Percentiles rank a stretch among this genome's conserved stretches.
Evolutionary conservation across 2,329 filamentous ascomycete species (phyloP).

Genomic region (Fonsecaea multimorphosa): DNA sequence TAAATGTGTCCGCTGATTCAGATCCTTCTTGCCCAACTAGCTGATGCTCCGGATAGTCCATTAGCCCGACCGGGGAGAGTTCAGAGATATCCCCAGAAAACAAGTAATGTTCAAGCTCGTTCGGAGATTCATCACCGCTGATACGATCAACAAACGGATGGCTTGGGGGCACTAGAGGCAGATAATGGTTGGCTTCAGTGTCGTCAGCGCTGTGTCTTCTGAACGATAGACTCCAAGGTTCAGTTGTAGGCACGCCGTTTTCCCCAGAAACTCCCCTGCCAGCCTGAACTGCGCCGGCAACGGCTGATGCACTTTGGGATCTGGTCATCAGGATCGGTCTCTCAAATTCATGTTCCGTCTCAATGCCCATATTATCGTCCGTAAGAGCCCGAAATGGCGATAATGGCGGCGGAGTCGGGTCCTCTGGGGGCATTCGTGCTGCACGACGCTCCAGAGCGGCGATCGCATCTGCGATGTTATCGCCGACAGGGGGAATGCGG

Average conservation of each 20-base stretch:
- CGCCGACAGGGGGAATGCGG: neutral
- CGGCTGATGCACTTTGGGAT: slow-evolving; percentile 28
- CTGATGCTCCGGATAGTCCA: neutral
- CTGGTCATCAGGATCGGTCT: slow-evolving; percentile 27
- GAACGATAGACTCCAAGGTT: slow-evolving; percentile 18
- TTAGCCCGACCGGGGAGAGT: neutral
- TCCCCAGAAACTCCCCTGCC: slow-evolving; percentile 16
- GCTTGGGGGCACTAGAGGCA: slow-evolving; percentile 7
- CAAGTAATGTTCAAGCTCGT: neutral
- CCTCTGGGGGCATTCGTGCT: neutral
- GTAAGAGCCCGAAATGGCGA: slow-evolving; percentile 35
- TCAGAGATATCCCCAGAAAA: neutral
- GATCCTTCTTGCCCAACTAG: neutral
- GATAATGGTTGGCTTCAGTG: neutral
- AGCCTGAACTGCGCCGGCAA: neutral
- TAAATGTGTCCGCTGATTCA: neutral
- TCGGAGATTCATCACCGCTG: slow-evolving; percentile 7
- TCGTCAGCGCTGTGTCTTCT: slow-evolving; percentile 16
- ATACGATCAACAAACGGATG: neutral
- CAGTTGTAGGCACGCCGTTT: slow-evolving; percentile 12
- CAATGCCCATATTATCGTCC: slow-evolving; percentile 46
- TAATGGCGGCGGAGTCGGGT: neutral
- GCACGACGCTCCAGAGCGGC: neutral
- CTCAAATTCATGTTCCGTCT: slow-evolving; percentile 15
- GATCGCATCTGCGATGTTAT: neutral